Evolutionary conservation across 768 basidiomycete genomes (phyloP).

Genomic region (Russula abietina): DNA sequence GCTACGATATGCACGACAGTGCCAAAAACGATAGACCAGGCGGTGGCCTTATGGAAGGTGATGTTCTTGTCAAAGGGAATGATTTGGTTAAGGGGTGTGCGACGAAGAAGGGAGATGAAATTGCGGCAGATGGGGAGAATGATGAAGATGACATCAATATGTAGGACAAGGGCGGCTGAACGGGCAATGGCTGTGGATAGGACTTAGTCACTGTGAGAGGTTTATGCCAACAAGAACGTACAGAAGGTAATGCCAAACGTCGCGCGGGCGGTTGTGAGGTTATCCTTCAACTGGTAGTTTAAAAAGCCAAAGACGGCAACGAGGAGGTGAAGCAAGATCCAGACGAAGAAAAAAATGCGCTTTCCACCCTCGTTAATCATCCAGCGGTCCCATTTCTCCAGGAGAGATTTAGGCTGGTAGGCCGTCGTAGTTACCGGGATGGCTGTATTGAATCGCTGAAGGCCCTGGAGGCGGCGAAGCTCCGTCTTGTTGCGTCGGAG

Average conservation of each 20-base stretch:
- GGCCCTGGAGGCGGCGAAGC: constrained; percentile 73
- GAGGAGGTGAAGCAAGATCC: constrained; percentile 74
- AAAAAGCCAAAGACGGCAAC: constrained; percentile 72
- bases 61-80: constrained; percentile 95
- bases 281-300: constrained; percentile 77
- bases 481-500: constrained; percentile 86
- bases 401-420: constrained; percentile 37
- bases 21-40: constrained; percentile 82
- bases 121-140: constrained; percentile 93
- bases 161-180: constrained; percentile 81
- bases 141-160: constrained; percentile 89
- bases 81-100: constrained; percentile 75
- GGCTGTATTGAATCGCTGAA: constrained; percentile 57
- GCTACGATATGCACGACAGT: constrained; percentile 71
- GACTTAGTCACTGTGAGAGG: not conserved
- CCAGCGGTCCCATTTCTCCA: constrained; percentile 62
- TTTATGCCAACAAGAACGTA: constrained; percentile 32
- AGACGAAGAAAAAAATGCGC: constrained; percentile 71
- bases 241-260: constrained; percentile 75
- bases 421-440: constrained; percentile 29
- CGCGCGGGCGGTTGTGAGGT: constrained; percentile 55
- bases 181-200: constrained; percentile 69
- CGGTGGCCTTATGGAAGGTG: constrained; percentile 84
- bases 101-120: constrained; percentile 84
- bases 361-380: constrained; percentile 90